Percentiles rank a stretch among this genome's conserved stretches.
These are phyloP conservation scores for Phaseolus coccineus DNA, from an alignment of 331 rosid genomes.

Conservation along the genomic window DNA sequence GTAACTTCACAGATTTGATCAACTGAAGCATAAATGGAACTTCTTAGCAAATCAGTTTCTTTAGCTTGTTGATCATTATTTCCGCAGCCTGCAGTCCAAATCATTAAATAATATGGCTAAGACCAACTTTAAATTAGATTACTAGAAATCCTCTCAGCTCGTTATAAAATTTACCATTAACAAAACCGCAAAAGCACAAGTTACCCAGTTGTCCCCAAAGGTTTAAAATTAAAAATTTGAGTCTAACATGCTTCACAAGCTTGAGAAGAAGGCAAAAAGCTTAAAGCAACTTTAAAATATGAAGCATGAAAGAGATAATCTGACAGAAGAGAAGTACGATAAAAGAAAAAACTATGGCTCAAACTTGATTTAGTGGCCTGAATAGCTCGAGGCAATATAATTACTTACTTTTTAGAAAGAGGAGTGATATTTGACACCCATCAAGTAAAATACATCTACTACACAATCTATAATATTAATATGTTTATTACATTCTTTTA, in stretches of 20 bases:
- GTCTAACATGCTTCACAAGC: constrained; percentile 1
- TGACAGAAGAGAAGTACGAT: constrained; percentile 1
- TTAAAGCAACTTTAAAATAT: neutral
- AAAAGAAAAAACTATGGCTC: neutral
- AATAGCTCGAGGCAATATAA: constrained; percentile 12
- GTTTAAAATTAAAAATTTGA: constrained; percentile 26
- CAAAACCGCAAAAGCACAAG: constrained; percentile 8
- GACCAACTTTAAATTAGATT: constrained; percentile 31
- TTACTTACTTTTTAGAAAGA: neutral
- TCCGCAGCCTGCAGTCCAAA: constrained; percentile 65
- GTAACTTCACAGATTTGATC: constrained; percentile 59
- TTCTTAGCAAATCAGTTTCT: constrained; percentile 51
- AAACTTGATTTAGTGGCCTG: neutral
- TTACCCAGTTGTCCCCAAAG: constrained; percentile 4
- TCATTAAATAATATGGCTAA: constrained; percentile 42
- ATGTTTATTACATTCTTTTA: too few species aligned
- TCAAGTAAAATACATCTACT: too few species aligned
- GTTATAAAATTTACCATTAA: constrained; percentile 25
- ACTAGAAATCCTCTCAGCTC: neutral
- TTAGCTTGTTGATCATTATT: constrained; percentile 55
- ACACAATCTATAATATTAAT: too few species aligned
- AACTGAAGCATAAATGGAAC: constrained; percentile 47
- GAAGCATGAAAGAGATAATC: constrained; percentile 5
- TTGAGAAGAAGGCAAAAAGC: constrained; percentile 10
- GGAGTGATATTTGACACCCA: too few species aligned